Percentiles rank a stretch among this genome's conserved stretches.
These are phyloP conservation scores for Claviceps fusiformis DNA, from an alignment of 2,329 filamentous ascomycete genomes.

Conservation along the genomic window DNA sequence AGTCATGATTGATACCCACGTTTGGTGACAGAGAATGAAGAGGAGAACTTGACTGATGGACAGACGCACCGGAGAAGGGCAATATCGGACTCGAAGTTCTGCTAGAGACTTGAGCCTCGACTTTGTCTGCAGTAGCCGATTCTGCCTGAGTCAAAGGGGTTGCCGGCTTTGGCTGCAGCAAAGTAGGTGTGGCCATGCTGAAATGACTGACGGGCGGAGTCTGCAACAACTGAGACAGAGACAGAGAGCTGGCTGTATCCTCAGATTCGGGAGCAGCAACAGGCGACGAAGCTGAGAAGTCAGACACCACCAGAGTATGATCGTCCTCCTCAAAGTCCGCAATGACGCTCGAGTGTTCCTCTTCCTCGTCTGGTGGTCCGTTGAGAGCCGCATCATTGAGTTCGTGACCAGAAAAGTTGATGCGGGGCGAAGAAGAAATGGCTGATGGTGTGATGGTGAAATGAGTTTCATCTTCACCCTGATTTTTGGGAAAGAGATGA, in stretches of 20 bases:
- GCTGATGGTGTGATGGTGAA: constrained; percentile 12
- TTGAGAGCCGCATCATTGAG: background rate
- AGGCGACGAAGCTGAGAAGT: background rate
- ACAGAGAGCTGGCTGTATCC: background rate
- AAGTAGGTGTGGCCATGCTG: background rate
- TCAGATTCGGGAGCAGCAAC: background rate
- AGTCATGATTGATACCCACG: background rate
- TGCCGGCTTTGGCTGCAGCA: background rate
- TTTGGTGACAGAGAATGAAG: background rate
- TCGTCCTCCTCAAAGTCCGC: background rate
- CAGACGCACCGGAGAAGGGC: background rate
- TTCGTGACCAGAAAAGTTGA: constrained; percentile 6
- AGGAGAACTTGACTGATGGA: background rate
- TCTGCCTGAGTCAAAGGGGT: background rate
- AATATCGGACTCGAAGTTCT: background rate
- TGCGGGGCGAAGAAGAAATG: constrained; percentile 13
- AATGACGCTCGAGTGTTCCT: background rate
- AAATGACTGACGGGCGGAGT: background rate
- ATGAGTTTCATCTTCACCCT: constrained; percentile 15
- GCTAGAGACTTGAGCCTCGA: background rate
- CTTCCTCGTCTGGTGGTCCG: background rate
- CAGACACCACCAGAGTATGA: constrained; percentile 1
- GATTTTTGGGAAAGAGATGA: constrained; percentile 16
- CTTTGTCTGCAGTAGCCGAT: background rate
- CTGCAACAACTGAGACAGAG: background rate